These are phyloP conservation scores for Acanthamoeba healyi DNA, from an alignment of 208 protist species.

Conservation along the genomic window DNA sequence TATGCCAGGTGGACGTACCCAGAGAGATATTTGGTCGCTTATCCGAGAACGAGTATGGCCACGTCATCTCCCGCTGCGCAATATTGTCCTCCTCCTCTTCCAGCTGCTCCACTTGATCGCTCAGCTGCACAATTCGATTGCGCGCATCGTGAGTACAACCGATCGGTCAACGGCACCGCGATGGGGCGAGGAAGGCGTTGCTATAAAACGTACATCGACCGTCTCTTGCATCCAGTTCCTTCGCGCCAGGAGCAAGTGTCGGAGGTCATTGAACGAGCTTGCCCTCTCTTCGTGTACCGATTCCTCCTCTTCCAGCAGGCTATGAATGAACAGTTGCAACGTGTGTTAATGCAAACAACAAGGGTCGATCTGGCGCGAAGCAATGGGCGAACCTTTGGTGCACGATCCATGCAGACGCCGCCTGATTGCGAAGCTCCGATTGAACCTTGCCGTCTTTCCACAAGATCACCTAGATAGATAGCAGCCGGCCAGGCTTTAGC, in stretches of 20 bases:
- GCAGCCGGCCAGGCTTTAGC: too few relatives aligned
- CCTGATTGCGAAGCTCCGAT: constrained; percentile 33
- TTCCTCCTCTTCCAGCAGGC: not conserved
- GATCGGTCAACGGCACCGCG: too few relatives aligned
- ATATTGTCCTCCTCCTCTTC: constrained; percentile 37
- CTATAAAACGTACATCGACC: not conserved
- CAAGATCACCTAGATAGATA: constrained; percentile 36
- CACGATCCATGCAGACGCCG: constrained; percentile 31
- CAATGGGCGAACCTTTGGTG: not conserved
- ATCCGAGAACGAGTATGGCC: constrained; percentile 15
- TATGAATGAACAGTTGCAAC: too few relatives aligned
- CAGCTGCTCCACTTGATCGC: not conserved
- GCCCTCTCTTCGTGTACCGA: not conserved
- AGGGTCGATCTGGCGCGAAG: too few relatives aligned
- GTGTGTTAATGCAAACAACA: too few relatives aligned
- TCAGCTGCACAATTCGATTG: not conserved
- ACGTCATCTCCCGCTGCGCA: constrained; percentile 16
- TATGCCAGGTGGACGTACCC: not conserved
- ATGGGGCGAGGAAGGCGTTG: not conserved
- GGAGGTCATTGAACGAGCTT: constrained; percentile 22
- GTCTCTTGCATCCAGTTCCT: constrained; percentile 15
- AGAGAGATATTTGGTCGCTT: not conserved
- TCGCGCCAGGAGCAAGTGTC: constrained; percentile 11
- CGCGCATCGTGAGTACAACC: too few relatives aligned
- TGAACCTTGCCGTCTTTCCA: constrained; percentile 45